phyloP scores from a whole-genome alignment of 257 asterid species.

The Jasminum sambac region DNA sequence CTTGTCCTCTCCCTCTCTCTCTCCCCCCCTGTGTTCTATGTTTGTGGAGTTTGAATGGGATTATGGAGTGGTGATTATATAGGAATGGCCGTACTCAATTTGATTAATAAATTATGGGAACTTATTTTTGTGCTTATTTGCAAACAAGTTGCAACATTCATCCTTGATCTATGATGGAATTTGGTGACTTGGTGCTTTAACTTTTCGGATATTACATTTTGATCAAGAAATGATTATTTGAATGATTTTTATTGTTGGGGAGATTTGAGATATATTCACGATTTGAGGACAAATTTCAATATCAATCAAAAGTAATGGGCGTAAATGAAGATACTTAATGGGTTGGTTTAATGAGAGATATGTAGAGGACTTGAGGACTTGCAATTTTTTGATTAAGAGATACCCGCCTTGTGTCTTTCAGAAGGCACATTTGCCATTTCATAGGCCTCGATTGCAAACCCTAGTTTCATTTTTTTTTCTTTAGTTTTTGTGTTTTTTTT shows the following conservation, averaged over 20 bases:
- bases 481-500: too few species aligned
- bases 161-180: background rate
- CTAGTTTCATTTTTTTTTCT: too few species aligned
- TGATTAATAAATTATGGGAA: constrained; percentile 11
- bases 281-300: background rate
- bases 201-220: background rate
- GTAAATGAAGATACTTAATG: too few species aligned
- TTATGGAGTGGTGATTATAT: constrained; percentile 32
- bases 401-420: too few species aligned
- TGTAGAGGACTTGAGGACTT: too few species aligned
- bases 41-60: constrained; percentile 20
- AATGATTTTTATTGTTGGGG: too few species aligned
- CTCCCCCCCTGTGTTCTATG: background rate
- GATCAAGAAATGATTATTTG: background rate
- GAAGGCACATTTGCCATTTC: too few species aligned
- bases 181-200: background rate
- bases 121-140: background rate
- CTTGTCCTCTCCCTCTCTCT: background rate
- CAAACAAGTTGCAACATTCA: background rate
- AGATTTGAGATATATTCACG: too few species aligned
- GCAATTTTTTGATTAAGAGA: too few species aligned
- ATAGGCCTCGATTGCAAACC: too few species aligned
- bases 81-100: constrained; percentile 21
- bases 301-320: too few species aligned
- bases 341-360: too few species aligned